phyloP scores from a whole-genome alignment of 106 monocot genomes.

The Platanthera guangdongensis region DNA sequence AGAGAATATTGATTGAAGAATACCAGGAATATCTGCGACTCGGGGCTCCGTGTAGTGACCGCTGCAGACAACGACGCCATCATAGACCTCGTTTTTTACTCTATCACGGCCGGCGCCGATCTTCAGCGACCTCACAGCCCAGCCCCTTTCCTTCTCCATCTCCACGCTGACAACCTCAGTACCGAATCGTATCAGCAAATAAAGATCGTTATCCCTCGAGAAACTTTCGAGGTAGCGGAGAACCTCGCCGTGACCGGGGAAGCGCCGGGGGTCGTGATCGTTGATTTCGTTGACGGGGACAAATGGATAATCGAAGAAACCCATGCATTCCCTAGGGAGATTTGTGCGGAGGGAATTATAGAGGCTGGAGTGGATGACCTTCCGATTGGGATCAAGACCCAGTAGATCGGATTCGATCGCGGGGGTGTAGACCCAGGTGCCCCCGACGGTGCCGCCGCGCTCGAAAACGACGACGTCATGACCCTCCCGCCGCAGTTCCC shows the following conservation, averaged over 20 bases:
- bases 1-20: background rate
- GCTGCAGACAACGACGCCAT: constrained; percentile 83
- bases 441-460: constrained; percentile 46
- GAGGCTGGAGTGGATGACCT: constrained; percentile 60
- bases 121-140: constrained; percentile 45
- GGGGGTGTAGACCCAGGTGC: constrained; percentile 82
- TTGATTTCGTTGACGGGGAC: constrained; percentile 8
- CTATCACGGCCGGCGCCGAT: constrained; percentile 2
- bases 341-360: constrained; percentile 87
- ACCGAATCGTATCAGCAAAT: constrained; percentile 36
- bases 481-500: constrained; percentile 71
- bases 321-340: constrained; percentile 85
- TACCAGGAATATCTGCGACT: constrained; percentile 76
- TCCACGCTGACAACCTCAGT: constrained; percentile 67
- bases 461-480: constrained; percentile 80
- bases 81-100: constrained; percentile 46
- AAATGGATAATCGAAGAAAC: constrained; percentile 89
- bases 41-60: constrained; percentile 80
- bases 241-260: constrained; percentile 72
- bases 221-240: constrained; percentile 76
- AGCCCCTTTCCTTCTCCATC: constrained; percentile 38
- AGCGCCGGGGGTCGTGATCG: constrained; percentile 39
- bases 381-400: constrained; percentile 31
- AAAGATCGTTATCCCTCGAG: constrained; percentile 50
- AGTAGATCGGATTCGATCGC: constrained; percentile 57